A percentile compares a stretch with the other conserved stretches of the same genome.
Evolutionary conservation across 805 yeast genomes (phyloP).

Genomic region (Candida vaughaniae): DNA sequence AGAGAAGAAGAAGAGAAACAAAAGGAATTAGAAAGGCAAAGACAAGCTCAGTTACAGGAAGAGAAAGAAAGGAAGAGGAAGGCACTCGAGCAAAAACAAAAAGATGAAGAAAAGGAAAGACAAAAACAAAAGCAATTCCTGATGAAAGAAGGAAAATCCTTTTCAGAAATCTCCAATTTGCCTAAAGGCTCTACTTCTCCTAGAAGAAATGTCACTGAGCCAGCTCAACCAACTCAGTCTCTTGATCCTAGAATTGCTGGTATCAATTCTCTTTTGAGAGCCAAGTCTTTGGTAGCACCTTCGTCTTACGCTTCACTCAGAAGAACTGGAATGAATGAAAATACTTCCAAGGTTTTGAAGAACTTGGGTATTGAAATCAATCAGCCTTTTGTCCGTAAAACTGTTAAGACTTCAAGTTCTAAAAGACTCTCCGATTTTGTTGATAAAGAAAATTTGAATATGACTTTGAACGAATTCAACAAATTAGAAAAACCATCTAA

Average conservation of each 20-base stretch:
- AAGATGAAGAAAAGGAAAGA: not conserved
- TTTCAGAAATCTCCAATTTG: not conserved
- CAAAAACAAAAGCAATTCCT: not conserved
- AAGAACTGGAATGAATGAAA: constrained; percentile 17
- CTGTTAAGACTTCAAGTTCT: constrained; percentile 38
- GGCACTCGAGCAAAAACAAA: not conserved
- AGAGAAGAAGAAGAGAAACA: constrained; percentile 12
- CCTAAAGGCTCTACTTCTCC: constrained; percentile 2
- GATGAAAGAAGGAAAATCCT: not conserved
- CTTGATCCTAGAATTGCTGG: constrained; percentile 37
- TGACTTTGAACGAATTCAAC: constrained; percentile 6
- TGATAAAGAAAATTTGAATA: constrained; percentile 9
- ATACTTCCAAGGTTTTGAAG: constrained; percentile 33
- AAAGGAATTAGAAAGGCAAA: constrained; percentile 2
- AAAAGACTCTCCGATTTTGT: constrained; percentile 27
- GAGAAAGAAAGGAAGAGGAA: not conserved
- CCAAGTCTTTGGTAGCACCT: constrained; percentile 33
- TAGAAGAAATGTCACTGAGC: constrained; percentile 24
- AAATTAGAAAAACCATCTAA: constrained; percentile 3
- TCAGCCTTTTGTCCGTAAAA: constrained; percentile 14
- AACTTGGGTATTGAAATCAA: constrained; percentile 34
- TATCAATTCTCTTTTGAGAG: constrained; percentile 28
- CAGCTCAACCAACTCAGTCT: constrained; percentile 17
- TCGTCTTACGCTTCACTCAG: constrained; percentile 21
- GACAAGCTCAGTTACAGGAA: not conserved